Conservation (phyloP, 805 yeast species). For the Maudiozyma pseudohumilis region DNA sequence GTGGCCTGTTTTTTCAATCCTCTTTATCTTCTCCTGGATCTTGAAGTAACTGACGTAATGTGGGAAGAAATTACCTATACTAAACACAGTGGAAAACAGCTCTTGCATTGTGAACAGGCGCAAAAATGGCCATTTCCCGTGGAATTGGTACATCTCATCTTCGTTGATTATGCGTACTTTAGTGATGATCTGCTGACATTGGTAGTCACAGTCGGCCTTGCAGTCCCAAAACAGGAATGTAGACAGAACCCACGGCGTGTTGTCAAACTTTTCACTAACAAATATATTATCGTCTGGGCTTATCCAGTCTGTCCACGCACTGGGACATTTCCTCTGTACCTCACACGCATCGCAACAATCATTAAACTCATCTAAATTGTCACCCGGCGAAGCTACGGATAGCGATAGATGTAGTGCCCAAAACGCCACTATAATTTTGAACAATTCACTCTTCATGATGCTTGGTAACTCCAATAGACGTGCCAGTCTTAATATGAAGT, state of each 20-base stretch:
- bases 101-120: slow-evolving; percentile 80
- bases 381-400: slow-evolving; percentile 46
- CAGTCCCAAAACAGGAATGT: slow-evolving; percentile 63
- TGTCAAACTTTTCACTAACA: slow-evolving; percentile 14
- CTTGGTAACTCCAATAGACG: too few species aligned
- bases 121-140: slow-evolving; percentile 95
- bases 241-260: slow-evolving; percentile 29
- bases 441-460: too few species aligned
- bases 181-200: slow-evolving; percentile 77
- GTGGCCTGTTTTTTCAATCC: slow-evolving; percentile 4
- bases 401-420: too few species aligned
- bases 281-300: slow-evolving; percentile 21
- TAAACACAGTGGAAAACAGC: slow-evolving; percentile 66
- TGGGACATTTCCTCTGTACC: slow-evolving; percentile 16
- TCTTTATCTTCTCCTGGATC: slow-evolving; percentile 19
- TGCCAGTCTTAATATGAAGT: neutral
- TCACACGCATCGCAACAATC: slow-evolving; percentile 48
- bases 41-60: slow-evolving; percentile 42
- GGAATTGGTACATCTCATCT: slow-evolving; percentile 70
- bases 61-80: slow-evolving; percentile 59
- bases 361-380: slow-evolving; percentile 45
- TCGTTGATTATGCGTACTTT: slow-evolving; percentile 35
- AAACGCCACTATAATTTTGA: too few species aligned
- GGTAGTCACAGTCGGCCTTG: slow-evolving; percentile 77
- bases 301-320: slow-evolving; percentile 13